phyloP scores from a whole-genome alignment of 768 basidiomycete genomes.

The Phaeolepiota aurea region DNA sequence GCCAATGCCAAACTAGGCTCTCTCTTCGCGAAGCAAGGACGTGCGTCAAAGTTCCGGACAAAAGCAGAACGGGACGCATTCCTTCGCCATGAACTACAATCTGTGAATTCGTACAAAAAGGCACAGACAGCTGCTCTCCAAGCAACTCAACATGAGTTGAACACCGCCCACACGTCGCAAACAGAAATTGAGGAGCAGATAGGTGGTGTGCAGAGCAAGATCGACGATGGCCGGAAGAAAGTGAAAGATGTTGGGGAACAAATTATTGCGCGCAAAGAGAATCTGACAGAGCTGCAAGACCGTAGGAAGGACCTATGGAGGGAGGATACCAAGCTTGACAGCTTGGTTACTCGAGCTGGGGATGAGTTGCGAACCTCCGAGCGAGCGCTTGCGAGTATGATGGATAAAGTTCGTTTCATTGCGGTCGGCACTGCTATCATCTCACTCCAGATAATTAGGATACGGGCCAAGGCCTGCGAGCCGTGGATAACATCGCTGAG shows the following conservation, averaged over 20 bases:
- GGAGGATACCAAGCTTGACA: constrained; percentile 85
- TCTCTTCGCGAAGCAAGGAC: constrained; percentile 86
- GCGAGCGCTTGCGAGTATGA: constrained; percentile 75
- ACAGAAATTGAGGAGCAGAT: constrained; percentile 53
- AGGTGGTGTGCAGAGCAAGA: constrained; percentile 42
- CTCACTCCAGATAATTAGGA: constrained; percentile 42
- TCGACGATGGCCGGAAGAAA: constrained; percentile 56
- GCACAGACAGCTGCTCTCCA: constrained; percentile 51
- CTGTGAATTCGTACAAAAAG: constrained; percentile 52
- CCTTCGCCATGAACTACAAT: constrained; percentile 69
- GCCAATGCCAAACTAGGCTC: constrained; percentile 62
- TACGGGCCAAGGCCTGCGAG: constrained; percentile 80
- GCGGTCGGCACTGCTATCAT: neutral
- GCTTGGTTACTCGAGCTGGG: constrained; percentile 63
- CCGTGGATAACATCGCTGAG: constrained; percentile 79
- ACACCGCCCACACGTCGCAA: constrained; percentile 36
- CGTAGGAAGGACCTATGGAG: constrained; percentile 90
- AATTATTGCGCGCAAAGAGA: constrained; percentile 50
- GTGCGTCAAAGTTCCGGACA: constrained; percentile 77
- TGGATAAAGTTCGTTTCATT: constrained; percentile 91
- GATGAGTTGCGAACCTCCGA: constrained; percentile 81
- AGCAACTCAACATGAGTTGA: constrained; percentile 41
- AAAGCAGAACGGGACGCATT: constrained; percentile 79
- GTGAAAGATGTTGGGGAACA: constrained; percentile 56
- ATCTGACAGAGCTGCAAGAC: constrained; percentile 65